Percentiles rank a stretch among this genome's conserved stretches.
Conservation (phyloP, 2,329 filamentous ascomycete species). For the Botrytis sinoallii region DNA sequence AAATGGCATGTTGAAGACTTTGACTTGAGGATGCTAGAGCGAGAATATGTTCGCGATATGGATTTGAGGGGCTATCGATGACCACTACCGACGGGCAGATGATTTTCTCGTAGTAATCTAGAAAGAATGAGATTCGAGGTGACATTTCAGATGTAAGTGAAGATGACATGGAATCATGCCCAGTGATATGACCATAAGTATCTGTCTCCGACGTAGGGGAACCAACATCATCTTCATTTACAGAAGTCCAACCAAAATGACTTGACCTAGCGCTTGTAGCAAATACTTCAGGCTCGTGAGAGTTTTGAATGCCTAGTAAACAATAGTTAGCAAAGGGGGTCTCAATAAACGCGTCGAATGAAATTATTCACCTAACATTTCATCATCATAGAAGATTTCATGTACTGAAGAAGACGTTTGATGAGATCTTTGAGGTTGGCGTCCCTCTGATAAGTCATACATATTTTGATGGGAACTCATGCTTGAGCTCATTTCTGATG, state of each 20-base stretch:
- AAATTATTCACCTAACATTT: constrained; percentile 40
- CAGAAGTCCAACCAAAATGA: constrained; percentile 36
- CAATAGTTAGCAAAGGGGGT: constrained; percentile 19
- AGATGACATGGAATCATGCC: constrained; percentile 48
- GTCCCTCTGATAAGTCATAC: constrained; percentile 45
- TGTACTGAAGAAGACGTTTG: constrained; percentile 32
- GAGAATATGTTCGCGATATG: constrained; percentile 79
- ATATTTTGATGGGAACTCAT: constrained; percentile 57
- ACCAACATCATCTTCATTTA: constrained; percentile 37
- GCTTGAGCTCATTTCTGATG: constrained; percentile 59
- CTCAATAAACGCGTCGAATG: constrained; percentile 12
- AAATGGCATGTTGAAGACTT: constrained; percentile 88
- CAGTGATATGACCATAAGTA: constrained; percentile 32
- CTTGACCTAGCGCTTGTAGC: constrained; percentile 36
- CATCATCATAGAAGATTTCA: constrained; percentile 40
- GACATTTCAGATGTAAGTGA: constrained; percentile 60
- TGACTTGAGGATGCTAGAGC: constrained; percentile 73
- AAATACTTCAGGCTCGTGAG: constrained; percentile 34
- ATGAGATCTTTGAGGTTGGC: constrained; percentile 34
- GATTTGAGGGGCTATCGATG: constrained; percentile 82
- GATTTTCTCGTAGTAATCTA: constrained; percentile 90
- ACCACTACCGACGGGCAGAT: constrained; percentile 91
- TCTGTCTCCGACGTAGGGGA: constrained; percentile 34
- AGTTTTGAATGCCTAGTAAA: constrained; percentile 26
- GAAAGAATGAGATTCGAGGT: constrained; percentile 79